phyloP scores from a whole-genome alignment of 768 basidiomycete genomes.

The Goffeauzyma gilvescens region DNA sequence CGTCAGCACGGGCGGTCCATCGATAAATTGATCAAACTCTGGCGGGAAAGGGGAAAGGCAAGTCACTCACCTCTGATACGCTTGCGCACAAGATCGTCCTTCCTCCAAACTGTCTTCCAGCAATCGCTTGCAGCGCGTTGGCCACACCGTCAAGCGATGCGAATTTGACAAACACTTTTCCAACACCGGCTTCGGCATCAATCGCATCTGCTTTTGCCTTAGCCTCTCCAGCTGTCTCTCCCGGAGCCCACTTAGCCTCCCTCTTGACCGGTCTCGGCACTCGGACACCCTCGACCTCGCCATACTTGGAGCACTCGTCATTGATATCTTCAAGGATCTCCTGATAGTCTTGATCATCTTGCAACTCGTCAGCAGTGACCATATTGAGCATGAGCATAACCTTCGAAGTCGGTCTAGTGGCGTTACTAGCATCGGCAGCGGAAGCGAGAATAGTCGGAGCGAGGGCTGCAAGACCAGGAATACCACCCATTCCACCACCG shows the following conservation, averaged over 20 bases:
- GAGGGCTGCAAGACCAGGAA: constrained; percentile 31
- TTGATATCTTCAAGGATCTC: constrained; percentile 90
- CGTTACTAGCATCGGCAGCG: constrained; percentile 13
- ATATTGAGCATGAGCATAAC: constrained; percentile 97
- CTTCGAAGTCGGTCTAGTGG: constrained; percentile 50
- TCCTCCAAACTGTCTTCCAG: constrained; percentile 42
- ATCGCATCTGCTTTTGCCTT: constrained; percentile 51
- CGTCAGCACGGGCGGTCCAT: background rate
- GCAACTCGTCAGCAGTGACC: constrained; percentile 82
- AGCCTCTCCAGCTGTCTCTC: constrained; percentile 38
- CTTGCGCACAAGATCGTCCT: constrained; percentile 29
- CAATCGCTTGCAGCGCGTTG: constrained; percentile 62
- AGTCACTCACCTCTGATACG: constrained; percentile 25
- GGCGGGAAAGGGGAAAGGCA: background rate
- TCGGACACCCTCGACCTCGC: constrained; percentile 60
- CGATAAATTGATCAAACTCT: background rate
- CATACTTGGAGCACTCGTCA: constrained; percentile 68
- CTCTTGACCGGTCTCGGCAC: constrained; percentile 68
- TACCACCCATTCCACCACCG: constrained; percentile 36
- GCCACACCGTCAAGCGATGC: constrained; percentile 43
- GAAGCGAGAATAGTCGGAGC: constrained; percentile 23
- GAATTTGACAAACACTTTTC: constrained; percentile 89
- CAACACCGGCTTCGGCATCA: constrained; percentile 70
- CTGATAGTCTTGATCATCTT: constrained; percentile 75
- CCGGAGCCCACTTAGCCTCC: constrained; percentile 14